Conservation (phyloP, 2,329 filamentous ascomycete species). For the Thermoascus crustaceus region DNA sequence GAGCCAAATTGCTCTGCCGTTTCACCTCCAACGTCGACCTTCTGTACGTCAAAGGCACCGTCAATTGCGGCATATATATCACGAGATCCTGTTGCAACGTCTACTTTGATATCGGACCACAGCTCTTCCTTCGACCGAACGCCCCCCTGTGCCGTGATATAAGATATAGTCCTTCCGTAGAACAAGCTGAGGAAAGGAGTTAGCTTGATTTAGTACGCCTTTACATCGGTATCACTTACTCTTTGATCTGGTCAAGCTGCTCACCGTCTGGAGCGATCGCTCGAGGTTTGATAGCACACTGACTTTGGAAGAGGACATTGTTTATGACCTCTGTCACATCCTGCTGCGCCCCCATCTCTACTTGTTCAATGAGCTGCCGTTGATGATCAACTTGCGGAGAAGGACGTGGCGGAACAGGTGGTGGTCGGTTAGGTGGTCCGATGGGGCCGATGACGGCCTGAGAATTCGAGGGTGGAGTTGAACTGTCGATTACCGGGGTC, state of each 20-base stretch:
- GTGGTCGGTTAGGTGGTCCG: constrained; percentile 41
- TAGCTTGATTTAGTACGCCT: constrained; percentile 4
- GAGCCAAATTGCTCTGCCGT: constrained; percentile 58
- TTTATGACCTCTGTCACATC: constrained; percentile 95
- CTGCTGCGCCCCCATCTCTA: constrained; percentile 66
- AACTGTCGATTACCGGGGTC: constrained; percentile 7
- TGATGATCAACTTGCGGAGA: constrained; percentile 24
- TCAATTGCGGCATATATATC: constrained; percentile 80
- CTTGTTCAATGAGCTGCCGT: constrained; percentile 38
- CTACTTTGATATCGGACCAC: constrained; percentile 56
- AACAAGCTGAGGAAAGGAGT: constrained; percentile 34
- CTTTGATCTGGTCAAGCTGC: constrained; percentile 72
- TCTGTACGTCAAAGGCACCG: constrained; percentile 72
- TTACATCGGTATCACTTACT: constrained; percentile 34
- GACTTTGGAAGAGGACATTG: constrained; percentile 82
- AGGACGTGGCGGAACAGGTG: constrained; percentile 52
- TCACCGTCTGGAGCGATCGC: constrained; percentile 60
- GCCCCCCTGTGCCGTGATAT: constrained; percentile 38
- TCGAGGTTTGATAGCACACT: constrained; percentile 73
- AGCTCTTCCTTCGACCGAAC: constrained; percentile 47
- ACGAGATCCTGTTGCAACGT: constrained; percentile 49
- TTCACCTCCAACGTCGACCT: constrained; percentile 58
- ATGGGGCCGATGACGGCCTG: constrained; percentile 12
- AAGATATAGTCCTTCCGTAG: constrained; percentile 40
- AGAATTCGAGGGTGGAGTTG: constrained; percentile 6